These are phyloP conservation scores for Backusella morwellensis DNA, from an alignment of 192 early-diverging fungal species.

Conservation along the genomic window DNA sequence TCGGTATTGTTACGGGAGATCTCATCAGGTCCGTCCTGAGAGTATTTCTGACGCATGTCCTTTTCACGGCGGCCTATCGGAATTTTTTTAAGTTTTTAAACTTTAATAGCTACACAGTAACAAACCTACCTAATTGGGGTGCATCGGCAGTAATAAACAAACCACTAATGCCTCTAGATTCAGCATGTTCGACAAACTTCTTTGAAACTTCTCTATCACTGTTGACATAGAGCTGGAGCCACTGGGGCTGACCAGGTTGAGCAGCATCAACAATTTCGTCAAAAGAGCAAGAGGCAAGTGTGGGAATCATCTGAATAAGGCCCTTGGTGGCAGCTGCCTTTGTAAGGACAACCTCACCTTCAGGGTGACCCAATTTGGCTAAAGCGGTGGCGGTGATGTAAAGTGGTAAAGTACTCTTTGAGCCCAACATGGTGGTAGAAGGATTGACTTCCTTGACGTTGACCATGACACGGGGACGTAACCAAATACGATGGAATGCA, in stretches of 20 bases:
- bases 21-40: conserved; percentile 32
- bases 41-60: conserved; percentile 77
- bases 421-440: conserved; percentile 61
- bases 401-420: conserved; percentile 58
- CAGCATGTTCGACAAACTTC: conserved; percentile 67
- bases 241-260: conserved; percentile 43
- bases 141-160: conserved; percentile 86
- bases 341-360: conserved; percentile 71
- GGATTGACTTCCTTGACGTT: conserved; percentile 68
- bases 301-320: conserved; percentile 79
- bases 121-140: conserved; percentile 48
- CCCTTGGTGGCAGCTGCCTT: conserved; percentile 40
- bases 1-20: conserved; percentile 25
- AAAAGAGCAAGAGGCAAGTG: conserved; percentile 66
- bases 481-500: conserved; percentile 71
- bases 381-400: conserved; percentile 81
- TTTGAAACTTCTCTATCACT: conserved; percentile 62
- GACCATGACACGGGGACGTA: conserved; percentile 71
- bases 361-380: conserved; percentile 66
- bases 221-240: conserved; percentile 88
- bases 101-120: background rate
- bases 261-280: conserved; percentile 65
- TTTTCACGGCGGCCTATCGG: conserved; percentile 64
- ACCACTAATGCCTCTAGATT: conserved; percentile 73
- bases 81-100: background rate